Base-by-base conservation (phyloP, 1,139 yeast genomes). In the Kazachstania sp. region DNA sequence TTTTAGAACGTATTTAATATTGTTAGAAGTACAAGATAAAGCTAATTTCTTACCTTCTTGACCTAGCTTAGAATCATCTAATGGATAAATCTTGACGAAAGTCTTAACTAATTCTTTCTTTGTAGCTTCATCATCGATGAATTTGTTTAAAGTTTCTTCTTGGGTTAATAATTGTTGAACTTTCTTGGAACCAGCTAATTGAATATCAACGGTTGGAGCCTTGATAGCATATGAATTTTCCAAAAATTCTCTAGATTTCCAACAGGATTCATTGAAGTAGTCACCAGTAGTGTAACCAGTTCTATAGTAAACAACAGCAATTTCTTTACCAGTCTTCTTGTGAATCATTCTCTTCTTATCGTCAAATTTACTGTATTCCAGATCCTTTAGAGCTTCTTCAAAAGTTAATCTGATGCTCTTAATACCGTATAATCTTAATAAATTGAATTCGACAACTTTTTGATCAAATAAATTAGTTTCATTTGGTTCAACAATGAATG, bases 401-500 rank as follows among this genome's bases (percentile, higher is more conserved):
- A 92, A 72, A 1, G 88, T 79, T 37, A 85, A 66, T 60, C 97
- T 75, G 47, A 73, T 72, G 9, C 88, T 76, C 51, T 72, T 74
- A 40, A 88, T 69, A 4, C 77, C 78, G 61, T 78, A 76, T 13
- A 73, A 65, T 13, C 74, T 68, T 55, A 83, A 69, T 42, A 92
- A 71, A 28, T 78, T 72, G 61, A 81, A 86, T 63, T 92, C 97
- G 44, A 92, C 65, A 43, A 79, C 78, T 58, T 95, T 78, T 68
- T 92, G 98, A 64, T 92, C 98, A 67, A 87, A 84, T 40, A 86
- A 83, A 63, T 92, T 94, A 53, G 95, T 73, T 66, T 92, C 98
- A 38, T 77, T 76, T 4, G 87, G 83, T 65, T 92, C 97, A 1
- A 86, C 87, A 23, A 92, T 77, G 59, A 90, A 81, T 45, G 88